phyloP scores from a whole-genome alignment of 768 basidiomycete species.

The Suillus luteus region DNA sequence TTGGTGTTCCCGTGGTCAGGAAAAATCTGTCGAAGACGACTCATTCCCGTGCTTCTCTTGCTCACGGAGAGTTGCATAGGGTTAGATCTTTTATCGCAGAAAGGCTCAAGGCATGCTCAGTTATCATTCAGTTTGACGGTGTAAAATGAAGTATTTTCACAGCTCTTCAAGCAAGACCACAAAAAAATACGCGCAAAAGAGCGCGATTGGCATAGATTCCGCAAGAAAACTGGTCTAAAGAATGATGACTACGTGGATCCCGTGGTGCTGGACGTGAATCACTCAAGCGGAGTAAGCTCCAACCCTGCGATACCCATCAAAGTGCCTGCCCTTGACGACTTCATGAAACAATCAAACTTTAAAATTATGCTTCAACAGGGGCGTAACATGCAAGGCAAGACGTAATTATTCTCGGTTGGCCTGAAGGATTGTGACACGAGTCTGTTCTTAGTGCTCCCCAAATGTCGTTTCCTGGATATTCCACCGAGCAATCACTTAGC shows the following conservation, averaged over 20 bases:
- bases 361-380: not conserved
- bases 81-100: constrained; percentile 8
- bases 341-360: not conserved
- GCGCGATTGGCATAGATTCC: not conserved
- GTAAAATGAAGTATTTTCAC: constrained; percentile 2
- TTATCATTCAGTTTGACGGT: not conserved
- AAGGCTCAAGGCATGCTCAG: constrained; percentile 2
- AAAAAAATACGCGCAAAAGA: not conserved
- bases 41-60: constrained; percentile 10
- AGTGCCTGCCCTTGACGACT: no score
- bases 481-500: constrained; percentile 8
- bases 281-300: not conserved
- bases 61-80: constrained; percentile 13
- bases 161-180: constrained; percentile 3
- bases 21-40: constrained; percentile 11
- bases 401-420: not conserved
- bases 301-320: not conserved
- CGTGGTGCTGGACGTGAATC: not conserved
- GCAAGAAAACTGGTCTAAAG: constrained; percentile 5
- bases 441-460: not conserved
- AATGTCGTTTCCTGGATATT: not conserved
- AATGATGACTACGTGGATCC: not conserved
- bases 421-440: constrained; percentile 5
- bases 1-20: constrained; percentile 35
- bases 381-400: not conserved